phyloP scores from a whole-genome alignment of 352 stramenopile species.

The Hyphochytrium catenoides region DNA sequence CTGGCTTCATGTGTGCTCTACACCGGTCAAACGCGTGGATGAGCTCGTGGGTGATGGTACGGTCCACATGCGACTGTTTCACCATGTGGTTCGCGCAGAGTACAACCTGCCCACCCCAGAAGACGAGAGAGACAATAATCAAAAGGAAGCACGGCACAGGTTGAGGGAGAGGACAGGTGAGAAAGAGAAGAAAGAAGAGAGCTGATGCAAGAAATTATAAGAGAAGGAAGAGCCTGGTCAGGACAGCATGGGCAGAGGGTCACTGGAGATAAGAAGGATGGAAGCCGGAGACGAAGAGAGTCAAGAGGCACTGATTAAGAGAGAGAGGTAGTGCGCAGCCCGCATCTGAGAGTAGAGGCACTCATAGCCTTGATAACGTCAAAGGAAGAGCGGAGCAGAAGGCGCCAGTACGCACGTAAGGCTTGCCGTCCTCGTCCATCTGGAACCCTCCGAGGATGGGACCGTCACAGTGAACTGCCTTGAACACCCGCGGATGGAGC shows the following conservation, averaged over 20 bases:
- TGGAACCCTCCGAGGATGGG: slow-evolving; percentile 61
- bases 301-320: too few species aligned
- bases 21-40: slow-evolving; percentile 82
- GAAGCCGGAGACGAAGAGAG: too few species aligned
- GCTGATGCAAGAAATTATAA: too few species aligned
- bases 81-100: slow-evolving; percentile 70
- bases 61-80: slow-evolving; percentile 71
- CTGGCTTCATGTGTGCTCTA: slow-evolving; percentile 70
- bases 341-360: too few species aligned
- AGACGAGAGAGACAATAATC: slow-evolving; percentile 1
- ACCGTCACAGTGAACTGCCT: slow-evolving; percentile 46
- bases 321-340: too few species aligned
- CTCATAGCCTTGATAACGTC: too few species aligned
- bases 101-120: slow-evolving; percentile 20
- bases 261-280: too few species aligned
- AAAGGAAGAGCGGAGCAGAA: background rate
- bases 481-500: slow-evolving; percentile 30
- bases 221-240: too few species aligned
- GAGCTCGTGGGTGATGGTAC: slow-evolving; percentile 71
- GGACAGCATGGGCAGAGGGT: too few species aligned
- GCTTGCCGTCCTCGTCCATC: slow-evolving; percentile 36
- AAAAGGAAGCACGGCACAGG: too few species aligned
- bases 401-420: slow-evolving; percentile 17
- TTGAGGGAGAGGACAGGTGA: too few species aligned
- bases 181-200: too few species aligned